A percentile compares a stretch with the other conserved stretches of the same genome.
Conservation (phyloP, 2,329 filamentous ascomycete genomes). For the Cladorrhinum sp. region DNA sequence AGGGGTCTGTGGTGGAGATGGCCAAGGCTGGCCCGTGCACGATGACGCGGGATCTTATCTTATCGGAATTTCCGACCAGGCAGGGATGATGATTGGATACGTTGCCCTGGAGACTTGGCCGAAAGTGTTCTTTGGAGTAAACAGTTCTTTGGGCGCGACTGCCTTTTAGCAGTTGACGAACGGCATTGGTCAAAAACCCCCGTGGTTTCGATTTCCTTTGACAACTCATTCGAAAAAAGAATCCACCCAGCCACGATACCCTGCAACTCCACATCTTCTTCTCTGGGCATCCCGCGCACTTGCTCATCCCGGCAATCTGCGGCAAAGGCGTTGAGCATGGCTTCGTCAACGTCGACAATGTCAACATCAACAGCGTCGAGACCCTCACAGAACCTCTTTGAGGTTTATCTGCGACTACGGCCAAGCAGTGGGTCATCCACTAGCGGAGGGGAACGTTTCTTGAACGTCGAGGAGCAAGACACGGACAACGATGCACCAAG, state of each 20-base stretch:
- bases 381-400: constrained; percentile 62
- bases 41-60: constrained; percentile 19
- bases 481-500: constrained; percentile 42
- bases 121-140: constrained; percentile 17
- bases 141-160: constrained; percentile 21
- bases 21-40: background rate
- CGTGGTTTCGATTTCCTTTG: constrained; percentile 1
- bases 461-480: constrained; percentile 65
- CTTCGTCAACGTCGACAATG: constrained; percentile 19
- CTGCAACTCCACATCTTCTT: constrained; percentile 1
- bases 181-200: background rate
- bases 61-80: constrained; percentile 15
- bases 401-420: constrained; percentile 84
- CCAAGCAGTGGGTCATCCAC: constrained; percentile 52
- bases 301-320: background rate
- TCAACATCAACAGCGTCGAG: constrained; percentile 10
- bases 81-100: constrained; percentile 3
- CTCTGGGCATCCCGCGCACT: constrained; percentile 1
- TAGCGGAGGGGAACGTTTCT: constrained; percentile 61
- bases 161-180: background rate
- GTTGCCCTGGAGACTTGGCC: constrained; percentile 25
- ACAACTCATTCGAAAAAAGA: constrained; percentile 1
- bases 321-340: constrained; percentile 19
- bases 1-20: background rate
- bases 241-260: background rate